Evolutionary conservation across 2,329 filamentous ascomycete species (phyloP), one percentile per base, ranked within the genome.

Genomic region (Paradendryphiella salina): DNA sequence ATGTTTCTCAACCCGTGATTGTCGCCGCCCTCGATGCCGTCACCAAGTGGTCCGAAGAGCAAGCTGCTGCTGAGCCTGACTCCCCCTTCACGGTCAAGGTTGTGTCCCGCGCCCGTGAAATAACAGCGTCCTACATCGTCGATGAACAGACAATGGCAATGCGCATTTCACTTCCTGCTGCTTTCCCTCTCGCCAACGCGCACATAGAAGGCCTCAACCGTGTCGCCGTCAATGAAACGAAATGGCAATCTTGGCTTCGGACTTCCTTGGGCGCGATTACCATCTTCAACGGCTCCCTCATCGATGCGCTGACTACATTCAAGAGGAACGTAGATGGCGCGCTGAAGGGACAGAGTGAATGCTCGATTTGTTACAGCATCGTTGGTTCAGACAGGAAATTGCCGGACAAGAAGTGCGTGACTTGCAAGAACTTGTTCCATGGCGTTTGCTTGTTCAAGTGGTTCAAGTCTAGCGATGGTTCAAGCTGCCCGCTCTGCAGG

Each of bases 281-380:
- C 34, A 96, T 97, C 68, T 89, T 90, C 79, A 93, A 94, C 65
- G 91, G 91, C 46, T 89, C 84, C 68, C 84, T 99, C 50, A 88
- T 92, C 46, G 93, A 97, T 62, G 94, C 92, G 1, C 78, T 99
- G 23, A 80, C 86, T 10, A 86, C 90, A 7, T 97, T 96, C 80
- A 85, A 89, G 57, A 84, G 87, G 57, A 97, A 97, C 71, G 87
- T 99, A 10, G 83, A 87, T 11, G 90, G 90, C 1, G 89, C 90
- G 3, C 81, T 99, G 59, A 94, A 96, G 76, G 94, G 92, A 29
- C 92, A 97, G 74, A 89, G 83, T 15, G 94, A 99, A 73, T 99
- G 94, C 69, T 90, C 94, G 8, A 97, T 97, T 69, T 97, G 93
- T 78, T 97, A 97, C 77, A 91, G 87, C 52, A 91, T 99, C 67